Percentiles rank a stretch among this genome's conserved stretches.
These are phyloP conservation scores for Madurella mycetomatis DNA, from an alignment of 2,329 filamentous ascomycete species.

Conservation along the genomic window DNA sequence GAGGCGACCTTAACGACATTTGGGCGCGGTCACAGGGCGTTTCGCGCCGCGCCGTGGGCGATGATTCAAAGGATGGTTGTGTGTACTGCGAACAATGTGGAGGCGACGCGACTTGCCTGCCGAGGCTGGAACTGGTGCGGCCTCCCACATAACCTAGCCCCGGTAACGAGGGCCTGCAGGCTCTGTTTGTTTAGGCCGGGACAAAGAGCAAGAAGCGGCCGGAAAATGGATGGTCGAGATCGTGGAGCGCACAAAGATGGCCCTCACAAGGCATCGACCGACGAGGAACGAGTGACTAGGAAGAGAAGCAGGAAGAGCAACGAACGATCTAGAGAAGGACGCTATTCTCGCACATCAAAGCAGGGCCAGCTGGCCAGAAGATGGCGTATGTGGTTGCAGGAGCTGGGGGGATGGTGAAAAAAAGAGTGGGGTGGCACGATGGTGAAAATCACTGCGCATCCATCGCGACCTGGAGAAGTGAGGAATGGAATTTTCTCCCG, in stretches of 20 bases:
- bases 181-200: neutral
- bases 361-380: too few species aligned
- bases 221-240: neutral
- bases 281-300: conserved; percentile 11
- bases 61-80: neutral
- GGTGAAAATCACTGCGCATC: conserved; percentile 1
- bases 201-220: neutral
- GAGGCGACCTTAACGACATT: conserved; percentile 29
- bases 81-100: neutral
- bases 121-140: neutral
- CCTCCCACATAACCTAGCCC: neutral
- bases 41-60: neutral
- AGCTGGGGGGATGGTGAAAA: conserved; percentile 8
- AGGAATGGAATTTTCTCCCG: conserved; percentile 7
- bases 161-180: conserved; percentile 1
- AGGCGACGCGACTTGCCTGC: neutral
- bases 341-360: conserved; percentile 1
- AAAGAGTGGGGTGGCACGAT: conserved; percentile 3
- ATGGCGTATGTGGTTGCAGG: neutral
- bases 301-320: neutral
- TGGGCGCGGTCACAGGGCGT: neutral
- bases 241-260: conserved; percentile 2
- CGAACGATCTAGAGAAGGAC: neutral
- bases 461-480: neutral
- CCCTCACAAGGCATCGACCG: conserved; percentile 8